Conservation (phyloP, 345 rosid genomes). For the Hypericum perforatum region DNA sequence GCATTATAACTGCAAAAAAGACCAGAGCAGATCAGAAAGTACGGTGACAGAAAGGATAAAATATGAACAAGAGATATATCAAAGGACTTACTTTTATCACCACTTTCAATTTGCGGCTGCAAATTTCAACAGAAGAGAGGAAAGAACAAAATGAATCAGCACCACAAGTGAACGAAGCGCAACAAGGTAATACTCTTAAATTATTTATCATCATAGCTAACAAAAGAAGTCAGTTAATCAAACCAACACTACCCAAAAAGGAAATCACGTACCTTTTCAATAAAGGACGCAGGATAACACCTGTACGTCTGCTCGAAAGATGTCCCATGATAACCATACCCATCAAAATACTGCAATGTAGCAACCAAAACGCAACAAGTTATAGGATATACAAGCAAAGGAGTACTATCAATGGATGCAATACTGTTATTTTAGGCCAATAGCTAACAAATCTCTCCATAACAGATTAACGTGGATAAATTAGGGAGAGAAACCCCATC, state of each 20-base stretch:
- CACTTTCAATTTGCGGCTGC: constrained; percentile 98
- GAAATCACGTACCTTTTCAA: constrained; percentile 60
- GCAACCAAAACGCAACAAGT: neutral
- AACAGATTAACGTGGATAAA: too few relatives aligned
- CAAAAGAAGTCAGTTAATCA: neutral
- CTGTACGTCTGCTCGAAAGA: constrained; percentile 97
- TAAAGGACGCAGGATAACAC: constrained; percentile 96
- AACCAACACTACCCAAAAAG: neutral
- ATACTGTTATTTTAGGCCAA: too few relatives aligned
- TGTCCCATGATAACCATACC: constrained; percentile 83
- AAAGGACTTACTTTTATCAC: constrained; percentile 80
- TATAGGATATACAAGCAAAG: too few relatives aligned
- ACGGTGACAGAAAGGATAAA: neutral
- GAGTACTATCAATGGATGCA: too few relatives aligned
- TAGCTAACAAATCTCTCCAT: too few relatives aligned
- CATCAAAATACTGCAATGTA: constrained; percentile 58
- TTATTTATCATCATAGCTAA: neutral
- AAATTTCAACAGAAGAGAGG: constrained; percentile 12
- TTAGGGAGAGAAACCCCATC: too few relatives aligned
- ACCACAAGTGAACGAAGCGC: too few relatives aligned
- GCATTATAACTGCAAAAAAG: constrained; percentile 78
- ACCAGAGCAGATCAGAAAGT: constrained; percentile 10
- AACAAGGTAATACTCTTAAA: too few relatives aligned
- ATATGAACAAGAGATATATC: neutral
- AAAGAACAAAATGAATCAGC: neutral